These are phyloP conservation scores for Nymphaea colorata DNA, from an alignment of 164 flowering plant genomes.

Conservation along the genomic window DNA sequence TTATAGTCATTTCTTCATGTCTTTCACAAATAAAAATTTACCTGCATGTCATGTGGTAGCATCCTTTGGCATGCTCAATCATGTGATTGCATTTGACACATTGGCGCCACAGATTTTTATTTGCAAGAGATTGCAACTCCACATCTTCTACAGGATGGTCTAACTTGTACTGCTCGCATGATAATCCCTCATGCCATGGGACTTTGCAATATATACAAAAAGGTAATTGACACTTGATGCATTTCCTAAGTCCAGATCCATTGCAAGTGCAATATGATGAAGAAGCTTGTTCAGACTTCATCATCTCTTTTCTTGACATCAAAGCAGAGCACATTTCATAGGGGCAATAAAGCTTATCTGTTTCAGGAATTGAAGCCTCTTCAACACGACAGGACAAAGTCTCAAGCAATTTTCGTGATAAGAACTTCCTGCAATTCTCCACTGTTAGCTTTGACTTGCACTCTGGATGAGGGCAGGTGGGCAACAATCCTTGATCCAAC, in stretches of 20 bases:
- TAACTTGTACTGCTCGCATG: conserved; percentile 31
- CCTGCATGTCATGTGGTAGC: conserved; percentile 90
- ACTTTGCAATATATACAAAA: conserved; percentile 69
- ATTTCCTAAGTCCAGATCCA: conserved; percentile 32
- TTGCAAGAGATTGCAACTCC: conserved; percentile 54
- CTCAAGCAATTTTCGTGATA: conserved; percentile 42
- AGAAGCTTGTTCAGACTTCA: conserved; percentile 3
- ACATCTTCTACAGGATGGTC: conserved; percentile 43
- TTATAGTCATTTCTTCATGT: no score
- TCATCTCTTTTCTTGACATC: conserved; percentile 49
- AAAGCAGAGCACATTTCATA: conserved; percentile 70
- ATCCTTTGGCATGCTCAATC: conserved; percentile 72
- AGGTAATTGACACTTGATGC: conserved; percentile 41
- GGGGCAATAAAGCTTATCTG: conserved; percentile 76
- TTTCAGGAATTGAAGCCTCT: conserved; percentile 60
- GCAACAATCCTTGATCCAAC: conserved; percentile 48
- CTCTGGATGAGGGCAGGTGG: conserved; percentile 61
- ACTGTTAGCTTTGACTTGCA: conserved; percentile 45
- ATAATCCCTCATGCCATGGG: conserved; percentile 65
- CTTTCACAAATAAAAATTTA: conserved; percentile 7
- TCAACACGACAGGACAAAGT: conserved; percentile 38
- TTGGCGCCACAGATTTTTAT: conserved; percentile 48
- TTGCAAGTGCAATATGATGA: conserved; percentile 7
- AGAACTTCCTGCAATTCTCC: conserved; percentile 45
- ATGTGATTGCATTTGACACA: conserved; percentile 69